phyloP scores from a whole-genome alignment of 768 basidiomycete species.

The Mycena haematopus region DNA sequence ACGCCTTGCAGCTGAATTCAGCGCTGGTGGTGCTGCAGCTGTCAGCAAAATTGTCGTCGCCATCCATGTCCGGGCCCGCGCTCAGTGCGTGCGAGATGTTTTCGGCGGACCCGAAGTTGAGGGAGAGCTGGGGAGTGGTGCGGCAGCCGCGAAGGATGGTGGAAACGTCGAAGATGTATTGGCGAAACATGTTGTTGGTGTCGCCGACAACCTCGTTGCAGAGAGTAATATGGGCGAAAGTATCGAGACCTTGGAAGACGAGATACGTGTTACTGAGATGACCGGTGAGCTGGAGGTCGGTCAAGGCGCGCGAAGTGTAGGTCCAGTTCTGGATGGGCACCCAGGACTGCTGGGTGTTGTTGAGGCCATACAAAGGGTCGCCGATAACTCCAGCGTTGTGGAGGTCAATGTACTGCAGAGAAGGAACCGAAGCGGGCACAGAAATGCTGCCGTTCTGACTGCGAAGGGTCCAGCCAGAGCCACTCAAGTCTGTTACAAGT shows the following conservation, averaged over 20 bases:
- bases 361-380: slow-evolving; percentile 19
- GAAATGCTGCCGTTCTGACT: slow-evolving; percentile 23
- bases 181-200: slow-evolving; percentile 19
- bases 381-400: slow-evolving; percentile 11
- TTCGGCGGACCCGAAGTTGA: slow-evolving; percentile 23
- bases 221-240: slow-evolving; percentile 15
- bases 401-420: slow-evolving; percentile 24
- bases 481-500: slow-evolving; percentile 15
- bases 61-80: slow-evolving; percentile 13
- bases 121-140: neutral
- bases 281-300: slow-evolving; percentile 2
- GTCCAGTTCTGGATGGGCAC: slow-evolving; percentile 23
- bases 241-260: slow-evolving; percentile 24
- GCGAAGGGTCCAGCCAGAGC: slow-evolving; percentile 20
- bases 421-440: slow-evolving; percentile 15
- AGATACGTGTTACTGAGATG: slow-evolving; percentile 7
- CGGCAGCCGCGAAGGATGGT: slow-evolving; percentile 10
- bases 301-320: slow-evolving; percentile 17
- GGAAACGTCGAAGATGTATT: slow-evolving; percentile 24
- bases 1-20: slow-evolving; percentile 25
- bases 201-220: slow-evolving; percentile 20
- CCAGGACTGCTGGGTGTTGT: slow-evolving; percentile 22
- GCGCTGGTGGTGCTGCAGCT: slow-evolving; percentile 15
- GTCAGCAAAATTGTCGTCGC: slow-evolving; percentile 19
- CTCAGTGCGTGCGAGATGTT: slow-evolving; percentile 19